Base-by-base conservation (phyloP, 768 basidiomycete species). In the Podaxis sp. region DNA sequence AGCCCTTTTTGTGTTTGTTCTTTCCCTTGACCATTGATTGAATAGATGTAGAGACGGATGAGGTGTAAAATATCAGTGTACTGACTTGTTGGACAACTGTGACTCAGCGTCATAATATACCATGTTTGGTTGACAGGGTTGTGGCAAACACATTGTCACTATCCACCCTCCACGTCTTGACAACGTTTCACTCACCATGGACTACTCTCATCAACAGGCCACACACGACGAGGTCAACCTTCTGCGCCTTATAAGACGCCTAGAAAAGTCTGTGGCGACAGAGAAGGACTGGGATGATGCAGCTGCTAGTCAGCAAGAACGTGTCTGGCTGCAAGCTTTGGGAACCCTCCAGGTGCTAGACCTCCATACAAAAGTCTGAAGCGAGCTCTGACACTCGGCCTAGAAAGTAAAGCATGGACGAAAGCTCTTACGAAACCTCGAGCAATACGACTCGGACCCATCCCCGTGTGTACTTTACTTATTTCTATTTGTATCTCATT, bases 141-240 rank as follows among this genome's bases (percentile, higher is more conserved):
- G 14, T 16, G 23, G 27, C 16, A 32, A 54, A 23, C 52, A 18
- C 35, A 18, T 42, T 7, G 40, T n/a, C 14, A 42, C 40, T 14
- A 2, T 0, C n/a, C 13, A 5, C 0, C 2, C 6, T 7, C 3
- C 40, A 42, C 40, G 40, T 42, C n/a, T 18, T 0, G 40, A 7
- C 40, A 42, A 14, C 40, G 40, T 42, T 42, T 13, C 13, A 23
- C n/a, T 13, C 21, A 23, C n/a, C 35, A 38, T 54, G 52, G 36
- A 23, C 52, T 38, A 54, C 36, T 54, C 52, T 10, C 37, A 40
- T 18, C 35, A 36, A 38, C 52, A 63, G 13, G 25, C 44, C 14
- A 32, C 38, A n/a, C 63, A 61, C 42, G 59, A 63, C 59, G 63
- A 55, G 47, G 54, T 63, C 42, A 63, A 63, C 55, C 59, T 61